Conservation (phyloP, 345 rosid genomes). For the Eucalyptus tenuipes region DNA sequence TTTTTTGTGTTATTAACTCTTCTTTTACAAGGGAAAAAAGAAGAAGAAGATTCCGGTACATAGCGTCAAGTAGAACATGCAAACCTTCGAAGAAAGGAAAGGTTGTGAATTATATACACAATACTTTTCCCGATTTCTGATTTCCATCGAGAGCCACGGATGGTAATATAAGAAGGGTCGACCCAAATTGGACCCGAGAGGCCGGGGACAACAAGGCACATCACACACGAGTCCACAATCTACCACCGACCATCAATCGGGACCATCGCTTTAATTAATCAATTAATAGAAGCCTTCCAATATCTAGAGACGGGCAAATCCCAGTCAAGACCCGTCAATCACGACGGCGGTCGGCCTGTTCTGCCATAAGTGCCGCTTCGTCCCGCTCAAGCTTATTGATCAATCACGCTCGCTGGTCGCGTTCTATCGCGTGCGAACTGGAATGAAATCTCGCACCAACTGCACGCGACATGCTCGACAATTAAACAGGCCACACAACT, state of each 20-base stretch:
- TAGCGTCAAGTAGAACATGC: too few relatives aligned
- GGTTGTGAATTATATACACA: not conserved
- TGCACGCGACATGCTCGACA: not conserved
- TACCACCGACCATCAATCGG: not conserved
- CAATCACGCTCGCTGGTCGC: not conserved
- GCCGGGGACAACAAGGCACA: not conserved
- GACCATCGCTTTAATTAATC: not conserved
- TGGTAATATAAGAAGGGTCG: not conserved
- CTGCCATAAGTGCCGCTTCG: not conserved
- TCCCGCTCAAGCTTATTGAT: not conserved
- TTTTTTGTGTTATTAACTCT: not conserved
- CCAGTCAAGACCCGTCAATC: not conserved
- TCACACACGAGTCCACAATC: not conserved
- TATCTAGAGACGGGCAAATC: not conserved
- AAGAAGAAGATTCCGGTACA: too few relatives aligned
- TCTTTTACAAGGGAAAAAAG: too few relatives aligned
- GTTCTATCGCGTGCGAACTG: not conserved
- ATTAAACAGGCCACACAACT: not conserved
- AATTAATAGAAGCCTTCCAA: not conserved
- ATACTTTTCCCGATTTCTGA: not conserved
- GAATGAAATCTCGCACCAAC: not conserved
- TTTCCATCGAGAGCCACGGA: not conserved
- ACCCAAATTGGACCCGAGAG: not conserved
- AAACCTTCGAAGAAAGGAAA: too few relatives aligned
- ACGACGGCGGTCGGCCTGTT: not conserved